Evolutionary conservation across 2,329 filamentous ascomycete genomes (phyloP).

Genomic region (Colletotrichum sp.): DNA sequence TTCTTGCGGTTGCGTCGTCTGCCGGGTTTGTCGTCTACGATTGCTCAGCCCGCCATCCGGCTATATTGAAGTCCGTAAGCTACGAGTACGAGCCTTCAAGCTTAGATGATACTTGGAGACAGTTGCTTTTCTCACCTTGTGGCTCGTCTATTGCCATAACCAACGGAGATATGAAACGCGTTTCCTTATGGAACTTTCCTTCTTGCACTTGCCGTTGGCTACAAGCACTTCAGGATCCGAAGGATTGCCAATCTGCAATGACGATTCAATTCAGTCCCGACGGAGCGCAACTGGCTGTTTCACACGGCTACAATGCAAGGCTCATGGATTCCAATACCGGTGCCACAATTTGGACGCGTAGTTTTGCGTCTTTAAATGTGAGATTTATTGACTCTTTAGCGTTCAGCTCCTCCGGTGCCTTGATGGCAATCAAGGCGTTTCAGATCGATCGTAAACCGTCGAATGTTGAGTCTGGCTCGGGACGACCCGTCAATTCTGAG

Average conservation of each 20-base stretch:
- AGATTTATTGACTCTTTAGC: rapidly evolving
- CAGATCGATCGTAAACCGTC: too few relatives aligned
- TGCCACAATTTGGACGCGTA: background rate
- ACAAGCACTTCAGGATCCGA: rapidly evolving
- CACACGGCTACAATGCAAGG: background rate
- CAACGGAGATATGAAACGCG: rapidly evolving
- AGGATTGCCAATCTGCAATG: rapidly evolving
- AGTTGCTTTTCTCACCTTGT: background rate
- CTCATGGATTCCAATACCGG: background rate
- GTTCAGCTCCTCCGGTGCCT: background rate
- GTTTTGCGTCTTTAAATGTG: background rate
- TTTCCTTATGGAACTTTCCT: rapidly evolving
- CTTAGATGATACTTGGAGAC: too few relatives aligned
- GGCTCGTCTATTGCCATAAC: rapidly evolving
- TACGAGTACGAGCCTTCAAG: too few relatives aligned
- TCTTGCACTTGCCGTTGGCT: background rate
- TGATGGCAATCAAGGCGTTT: background rate
- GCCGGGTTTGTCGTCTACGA: background rate
- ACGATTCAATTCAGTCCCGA: rapidly evolving
- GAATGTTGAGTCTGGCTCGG: too few relatives aligned
- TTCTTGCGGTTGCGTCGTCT: background rate
- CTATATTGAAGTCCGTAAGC: background rate
- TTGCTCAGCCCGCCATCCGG: background rate
- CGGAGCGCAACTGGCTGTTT: background rate
- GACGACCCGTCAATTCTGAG: too few relatives aligned